A percentile compares a stretch with the other conserved stretches of the same genome.
Evolutionary conservation across 2,329 filamentous ascomycete genomes (phyloP).

Genomic region (Fusarium longipes): DNA sequence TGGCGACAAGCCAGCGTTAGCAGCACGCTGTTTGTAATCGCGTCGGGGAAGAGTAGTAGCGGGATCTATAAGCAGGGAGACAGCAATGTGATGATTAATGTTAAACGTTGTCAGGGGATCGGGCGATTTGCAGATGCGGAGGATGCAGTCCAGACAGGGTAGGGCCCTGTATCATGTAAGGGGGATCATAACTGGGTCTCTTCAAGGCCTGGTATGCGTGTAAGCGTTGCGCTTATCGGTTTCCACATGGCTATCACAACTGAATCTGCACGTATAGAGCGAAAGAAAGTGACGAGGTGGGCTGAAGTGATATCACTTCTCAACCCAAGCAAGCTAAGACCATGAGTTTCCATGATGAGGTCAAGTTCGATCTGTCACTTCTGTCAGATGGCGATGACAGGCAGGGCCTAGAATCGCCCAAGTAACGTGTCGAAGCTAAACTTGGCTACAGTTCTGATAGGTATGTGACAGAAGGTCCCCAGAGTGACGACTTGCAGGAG

Average conservation of each 20-base stretch:
- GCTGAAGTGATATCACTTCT: conserved; percentile 25
- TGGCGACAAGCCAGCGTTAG: background rate
- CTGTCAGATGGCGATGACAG: conserved; percentile 4
- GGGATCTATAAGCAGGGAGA: conserved; percentile 22
- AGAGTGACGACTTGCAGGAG: background rate
- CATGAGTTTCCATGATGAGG: conserved; percentile 16
- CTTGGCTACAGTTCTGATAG: background rate
- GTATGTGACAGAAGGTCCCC: conserved; percentile 27
- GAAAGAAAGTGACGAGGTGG: conserved; percentile 12
- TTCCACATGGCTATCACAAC: conserved; percentile 31
- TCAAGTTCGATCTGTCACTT: conserved; percentile 8
- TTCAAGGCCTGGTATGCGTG: conserved; percentile 1
- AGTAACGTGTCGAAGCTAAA: background rate
- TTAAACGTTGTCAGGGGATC: conserved; percentile 4
- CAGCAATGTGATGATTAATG: background rate
- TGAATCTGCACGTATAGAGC: background rate
- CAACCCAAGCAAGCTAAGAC: conserved; percentile 11
- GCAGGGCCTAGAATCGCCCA: background rate
- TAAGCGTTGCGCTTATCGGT: conserved; percentile 8
- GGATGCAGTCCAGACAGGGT: conserved; percentile 12
- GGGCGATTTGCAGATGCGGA: conserved; percentile 21
- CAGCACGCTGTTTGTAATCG: background rate
- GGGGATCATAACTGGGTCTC: conserved; percentile 12
- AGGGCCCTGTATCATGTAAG: conserved; percentile 20
- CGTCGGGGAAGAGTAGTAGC: conserved; percentile 10